phyloP scores from a whole-genome alignment of 2,329 filamentous ascomycete genomes.

The Metarhizium humberi region DNA sequence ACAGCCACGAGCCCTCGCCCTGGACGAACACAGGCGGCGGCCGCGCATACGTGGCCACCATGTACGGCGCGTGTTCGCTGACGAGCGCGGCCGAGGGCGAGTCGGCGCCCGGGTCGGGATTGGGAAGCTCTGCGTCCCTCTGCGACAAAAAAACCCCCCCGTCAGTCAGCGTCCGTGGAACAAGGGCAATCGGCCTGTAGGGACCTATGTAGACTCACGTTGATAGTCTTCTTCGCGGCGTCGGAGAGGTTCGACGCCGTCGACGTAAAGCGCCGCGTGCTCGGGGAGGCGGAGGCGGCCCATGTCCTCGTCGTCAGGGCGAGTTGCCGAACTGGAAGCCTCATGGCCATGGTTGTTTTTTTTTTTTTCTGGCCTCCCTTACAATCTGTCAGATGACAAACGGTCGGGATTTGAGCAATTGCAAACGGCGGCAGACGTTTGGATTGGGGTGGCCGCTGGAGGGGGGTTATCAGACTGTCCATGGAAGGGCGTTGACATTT shows the following conservation, averaged over 20 bases:
- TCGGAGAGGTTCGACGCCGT: slow-evolving; percentile 26
- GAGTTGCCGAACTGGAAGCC: slow-evolving; percentile 27
- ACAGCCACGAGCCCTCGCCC: slow-evolving; percentile 80
- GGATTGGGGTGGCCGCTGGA: slow-evolving; percentile 1
- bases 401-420: too few species aligned
- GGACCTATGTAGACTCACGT: slow-evolving; percentile 15
- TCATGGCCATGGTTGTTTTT: slow-evolving; percentile 26
- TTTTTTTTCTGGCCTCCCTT: too few species aligned
- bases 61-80: slow-evolving; percentile 69
- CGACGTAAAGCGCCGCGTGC: slow-evolving; percentile 12
- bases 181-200: too few species aligned
- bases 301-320: slow-evolving; percentile 16
- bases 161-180: too few species aligned
- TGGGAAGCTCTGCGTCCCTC: slow-evolving; percentile 37
- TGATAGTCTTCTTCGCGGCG: slow-evolving; percentile 22
- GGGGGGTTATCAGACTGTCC: neutral
- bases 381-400: too few species aligned
- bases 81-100: slow-evolving; percentile 69
- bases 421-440: too few species aligned
- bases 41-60: slow-evolving; percentile 92
- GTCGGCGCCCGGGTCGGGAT: slow-evolving; percentile 63
- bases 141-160: neutral
- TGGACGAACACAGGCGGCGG: slow-evolving; percentile 83
- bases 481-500: neutral
- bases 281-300: slow-evolving; percentile 1